Evolutionary conservation across 2,329 filamentous ascomycete genomes (phyloP).

Genomic region (Metarhizium sp.): DNA sequence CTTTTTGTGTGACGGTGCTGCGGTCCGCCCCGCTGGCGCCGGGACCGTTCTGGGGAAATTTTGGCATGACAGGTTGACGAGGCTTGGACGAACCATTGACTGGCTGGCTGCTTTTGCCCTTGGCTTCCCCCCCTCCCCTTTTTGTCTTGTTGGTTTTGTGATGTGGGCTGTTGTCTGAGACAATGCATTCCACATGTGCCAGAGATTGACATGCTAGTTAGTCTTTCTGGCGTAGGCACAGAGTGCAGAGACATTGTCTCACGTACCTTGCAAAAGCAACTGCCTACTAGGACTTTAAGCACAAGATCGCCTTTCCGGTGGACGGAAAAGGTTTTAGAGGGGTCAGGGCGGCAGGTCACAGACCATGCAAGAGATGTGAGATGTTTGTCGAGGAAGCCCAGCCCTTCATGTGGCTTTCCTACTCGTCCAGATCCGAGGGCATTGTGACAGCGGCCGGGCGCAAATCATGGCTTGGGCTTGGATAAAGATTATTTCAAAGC

Average conservation of each 20-base stretch:
- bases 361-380: not conserved
- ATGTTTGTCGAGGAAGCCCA: too few relatives aligned
- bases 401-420: not conserved
- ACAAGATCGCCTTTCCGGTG: not conserved
- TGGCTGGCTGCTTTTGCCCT: not conserved
- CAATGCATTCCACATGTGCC: not conserved
- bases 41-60: not conserved
- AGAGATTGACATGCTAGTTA: not conserved
- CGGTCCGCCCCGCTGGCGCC: conserved; percentile 3
- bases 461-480: not conserved
- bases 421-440: not conserved
- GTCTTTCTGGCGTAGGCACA: not conserved
- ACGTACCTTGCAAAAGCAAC: not conserved
- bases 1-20: not conserved
- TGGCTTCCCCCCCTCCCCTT: too few relatives aligned
- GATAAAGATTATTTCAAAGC: too few relatives aligned
- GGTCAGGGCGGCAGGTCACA: not conserved
- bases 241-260: not conserved
- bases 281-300: not conserved
- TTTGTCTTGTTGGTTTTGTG: not conserved
- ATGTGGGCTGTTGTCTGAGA: conserved; percentile 1
- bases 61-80: not conserved
- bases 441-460: not conserved
- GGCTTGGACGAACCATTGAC: not conserved
- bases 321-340: not conserved